Base-by-base conservation (phyloP, 225 moss, liverwort and hornwort species). In the Pseudisothecium myosuroides region DNA sequence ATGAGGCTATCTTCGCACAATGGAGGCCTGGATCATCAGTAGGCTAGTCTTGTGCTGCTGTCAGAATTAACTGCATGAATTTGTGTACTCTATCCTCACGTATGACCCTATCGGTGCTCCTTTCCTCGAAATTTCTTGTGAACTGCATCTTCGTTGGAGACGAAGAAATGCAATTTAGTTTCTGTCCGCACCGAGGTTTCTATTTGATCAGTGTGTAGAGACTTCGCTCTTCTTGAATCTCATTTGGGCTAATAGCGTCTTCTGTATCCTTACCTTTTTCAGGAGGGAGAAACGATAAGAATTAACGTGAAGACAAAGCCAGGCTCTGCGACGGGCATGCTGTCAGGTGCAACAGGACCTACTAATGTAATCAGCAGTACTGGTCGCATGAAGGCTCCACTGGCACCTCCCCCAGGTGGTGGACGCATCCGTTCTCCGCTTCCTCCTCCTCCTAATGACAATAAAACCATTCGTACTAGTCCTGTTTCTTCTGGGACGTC, bases 201-300 rank as follows among this genome's bases (percentile, higher is more conserved):
- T 58, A 37, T 71, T 71, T 69, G 66, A 87, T 45, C 26, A 78
- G 32, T 87, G 69, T 87, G 63, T 69, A 49, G 39, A 36, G 32
- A 86, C 81, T 82, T n/a, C 50, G 24, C 41, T 88, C 23, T 29
- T 60, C 62, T 27, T 86, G 76, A 65, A 26, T 36, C 37, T 88
- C 80, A 47, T 84, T 84, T 80, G n/a, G 54, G 83, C 86, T 77
- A n/a, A 78, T 58, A 65, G 29, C 49, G 58, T 83, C 54, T 54
- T 78, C n/a, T 85, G 61, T 87, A 41, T 61, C 26, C 29, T n/a
- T 89, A 83, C 39, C 76, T 76, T 52, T 76, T 83, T 88, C 88
- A 99, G 98, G 98, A 99, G 89, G 98, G 98, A 91, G 96, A 99
- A 91, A 99, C 98, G 21, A 99, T 99, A 89, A 93, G 97, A 85